A percentile compares a stretch with the other conserved stretches of the same genome.
Evolutionary conservation across 352 stramenopile genomes (phyloP).

Genomic region (Phytophthora cactorum): DNA sequence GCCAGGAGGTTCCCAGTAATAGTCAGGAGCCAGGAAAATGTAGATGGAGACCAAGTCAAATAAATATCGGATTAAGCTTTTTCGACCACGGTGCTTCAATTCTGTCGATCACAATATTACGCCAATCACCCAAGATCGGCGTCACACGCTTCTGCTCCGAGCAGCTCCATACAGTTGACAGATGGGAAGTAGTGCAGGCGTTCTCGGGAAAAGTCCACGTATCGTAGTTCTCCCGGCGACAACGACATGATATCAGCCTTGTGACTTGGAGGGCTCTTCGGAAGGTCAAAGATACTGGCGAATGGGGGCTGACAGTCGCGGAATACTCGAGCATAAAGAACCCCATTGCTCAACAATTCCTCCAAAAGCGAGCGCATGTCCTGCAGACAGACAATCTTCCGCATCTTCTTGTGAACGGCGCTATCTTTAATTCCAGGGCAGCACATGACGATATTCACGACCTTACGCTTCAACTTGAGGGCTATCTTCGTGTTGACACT

Average conservation of each 20-base stretch:
- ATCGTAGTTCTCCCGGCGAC: slow-evolving; percentile 51
- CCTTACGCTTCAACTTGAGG: slow-evolving; percentile 73
- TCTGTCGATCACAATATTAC: neutral
- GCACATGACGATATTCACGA: slow-evolving; percentile 85
- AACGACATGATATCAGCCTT: slow-evolving; percentile 27
- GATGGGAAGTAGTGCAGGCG: slow-evolving; percentile 77
- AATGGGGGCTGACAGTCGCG: slow-evolving; percentile 20
- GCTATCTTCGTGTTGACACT: slow-evolving; percentile 58
- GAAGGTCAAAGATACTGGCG: slow-evolving; percentile 42
- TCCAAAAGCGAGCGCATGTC: slow-evolving; percentile 72
- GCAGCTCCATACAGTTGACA: slow-evolving; percentile 79
- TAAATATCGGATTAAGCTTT: slow-evolving; percentile 37
- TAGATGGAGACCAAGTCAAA: slow-evolving; percentile 12
- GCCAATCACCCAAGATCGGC: slow-evolving; percentile 45
- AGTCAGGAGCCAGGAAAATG: neutral
- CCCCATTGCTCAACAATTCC: slow-evolving; percentile 62
- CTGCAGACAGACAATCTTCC: slow-evolving; percentile 73
- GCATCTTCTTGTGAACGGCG: slow-evolving; percentile 71
- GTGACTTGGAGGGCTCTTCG: slow-evolving; percentile 7
- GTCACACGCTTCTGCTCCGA: slow-evolving; percentile 66
- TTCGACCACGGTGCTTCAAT: slow-evolving; percentile 14
- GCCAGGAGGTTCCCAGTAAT: neutral
- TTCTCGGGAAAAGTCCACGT: slow-evolving; percentile 55
- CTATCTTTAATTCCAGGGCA: slow-evolving; percentile 70
- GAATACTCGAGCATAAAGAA: slow-evolving; percentile 64